phyloP scores from a whole-genome alignment of 2,329 filamentous ascomycete genomes.

The Penicillium sp. region DNA sequence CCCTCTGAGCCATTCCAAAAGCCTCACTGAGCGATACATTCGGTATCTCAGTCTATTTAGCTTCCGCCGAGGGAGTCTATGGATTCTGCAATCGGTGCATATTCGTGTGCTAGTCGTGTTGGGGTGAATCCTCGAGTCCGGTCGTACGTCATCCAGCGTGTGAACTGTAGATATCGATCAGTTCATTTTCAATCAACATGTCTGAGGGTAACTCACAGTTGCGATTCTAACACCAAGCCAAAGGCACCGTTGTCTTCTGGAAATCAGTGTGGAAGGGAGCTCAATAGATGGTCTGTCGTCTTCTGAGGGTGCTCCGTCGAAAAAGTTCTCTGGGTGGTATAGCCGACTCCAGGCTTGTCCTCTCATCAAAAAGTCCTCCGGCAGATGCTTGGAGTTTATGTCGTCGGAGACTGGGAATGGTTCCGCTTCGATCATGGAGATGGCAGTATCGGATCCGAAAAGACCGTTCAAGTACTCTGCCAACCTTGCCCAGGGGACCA shows the following conservation, averaged over 20 bases:
- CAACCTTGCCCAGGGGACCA: constrained; percentile 56
- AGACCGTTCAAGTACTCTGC: constrained; percentile 57
- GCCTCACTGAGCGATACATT: too few relatives aligned
- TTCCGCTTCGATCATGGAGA: constrained; percentile 37
- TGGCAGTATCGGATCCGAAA: constrained; percentile 40
- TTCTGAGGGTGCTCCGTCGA: constrained; percentile 51
- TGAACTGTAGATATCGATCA: constrained; percentile 28
- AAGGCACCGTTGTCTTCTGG: constrained; percentile 55
- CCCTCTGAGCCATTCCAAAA: too few relatives aligned
- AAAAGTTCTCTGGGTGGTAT: constrained; percentile 55
- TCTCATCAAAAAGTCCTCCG: constrained; percentile 61
- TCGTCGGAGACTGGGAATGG: constrained; percentile 48
- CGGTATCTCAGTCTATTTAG: background rate
- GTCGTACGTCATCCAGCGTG: constrained; percentile 45
- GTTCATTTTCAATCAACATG: background rate
- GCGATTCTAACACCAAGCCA: constrained; percentile 51
- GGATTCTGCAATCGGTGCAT: constrained; percentile 20
- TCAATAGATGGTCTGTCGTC: constrained; percentile 59
- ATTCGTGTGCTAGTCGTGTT: constrained; percentile 33
- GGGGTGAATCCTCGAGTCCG: constrained; percentile 32
- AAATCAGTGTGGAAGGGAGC: constrained; percentile 49
- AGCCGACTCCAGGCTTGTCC: constrained; percentile 56
- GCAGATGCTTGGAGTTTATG: constrained; percentile 49
- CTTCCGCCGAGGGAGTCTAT: constrained; percentile 14
- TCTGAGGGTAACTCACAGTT: constrained; percentile 36